Conservation (phyloP, 164 flowering plant species). For the Berberis vulgaris region DNA sequence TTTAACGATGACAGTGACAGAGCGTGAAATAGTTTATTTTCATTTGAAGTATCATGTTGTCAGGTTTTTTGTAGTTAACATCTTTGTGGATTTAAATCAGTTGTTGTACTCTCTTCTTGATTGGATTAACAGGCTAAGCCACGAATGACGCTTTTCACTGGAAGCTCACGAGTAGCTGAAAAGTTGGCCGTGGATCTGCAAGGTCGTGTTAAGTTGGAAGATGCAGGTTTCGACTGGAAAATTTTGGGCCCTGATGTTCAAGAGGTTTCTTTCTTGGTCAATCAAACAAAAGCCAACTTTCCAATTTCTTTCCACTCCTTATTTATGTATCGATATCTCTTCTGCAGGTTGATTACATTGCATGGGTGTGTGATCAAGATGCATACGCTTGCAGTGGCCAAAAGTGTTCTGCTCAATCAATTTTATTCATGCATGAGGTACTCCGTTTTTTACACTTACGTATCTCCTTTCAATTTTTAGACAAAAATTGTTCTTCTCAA, state of each 20-base stretch:
- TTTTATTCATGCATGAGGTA: constrained; percentile 96
- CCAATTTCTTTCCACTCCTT: constrained; percentile 3
- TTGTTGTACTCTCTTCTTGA: neutral
- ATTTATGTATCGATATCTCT: constrained; percentile 3
- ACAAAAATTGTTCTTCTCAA: neutral
- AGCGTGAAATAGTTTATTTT: no score
- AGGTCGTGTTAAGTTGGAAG: constrained; percentile 90
- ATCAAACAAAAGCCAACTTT: neutral
- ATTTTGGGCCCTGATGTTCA: constrained; percentile 95
- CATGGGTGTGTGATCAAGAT: constrained; percentile 99
- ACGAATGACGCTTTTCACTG: constrained; percentile 92
- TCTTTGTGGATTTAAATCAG: neutral
- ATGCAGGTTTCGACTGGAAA: constrained; percentile 99
- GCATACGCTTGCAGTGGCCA: constrained; percentile 99
- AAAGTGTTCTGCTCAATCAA: constrained; percentile 95
- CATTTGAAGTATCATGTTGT: no score
- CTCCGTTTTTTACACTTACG: neutral
- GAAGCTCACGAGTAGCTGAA: constrained; percentile 96
- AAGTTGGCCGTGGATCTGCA: constrained; percentile 80
- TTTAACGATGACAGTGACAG: no score
- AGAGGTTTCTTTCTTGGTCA: constrained; percentile 37
- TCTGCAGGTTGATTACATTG: constrained; percentile 84
- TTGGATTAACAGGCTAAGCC: constrained; percentile 62
- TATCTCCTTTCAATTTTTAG: neutral
- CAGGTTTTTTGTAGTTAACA: no score